These are phyloP conservation scores for Whalleya microplaca DNA, from an alignment of 2,329 filamentous ascomycete genomes.

Conservation along the genomic window DNA sequence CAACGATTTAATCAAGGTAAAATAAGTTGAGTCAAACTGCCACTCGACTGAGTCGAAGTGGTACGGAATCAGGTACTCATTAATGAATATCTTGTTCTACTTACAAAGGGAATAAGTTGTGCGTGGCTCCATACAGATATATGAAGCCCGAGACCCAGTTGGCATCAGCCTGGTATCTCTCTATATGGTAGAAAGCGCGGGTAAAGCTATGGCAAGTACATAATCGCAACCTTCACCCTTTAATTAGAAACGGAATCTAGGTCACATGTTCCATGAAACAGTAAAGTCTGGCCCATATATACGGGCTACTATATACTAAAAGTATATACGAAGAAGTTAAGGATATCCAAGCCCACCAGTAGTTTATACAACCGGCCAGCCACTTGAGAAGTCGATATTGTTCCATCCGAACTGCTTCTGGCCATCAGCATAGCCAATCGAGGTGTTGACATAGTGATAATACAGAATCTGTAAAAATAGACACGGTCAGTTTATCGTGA, in stretches of 20 bases:
- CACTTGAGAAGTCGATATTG: slow-evolving; percentile 50
- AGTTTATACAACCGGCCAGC: slow-evolving; percentile 48
- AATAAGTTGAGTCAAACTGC: no score
- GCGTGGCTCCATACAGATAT: no score
- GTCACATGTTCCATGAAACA: not conserved
- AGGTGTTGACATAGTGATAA: slow-evolving; percentile 44
- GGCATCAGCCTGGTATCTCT: no score
- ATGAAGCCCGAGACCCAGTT: no score
- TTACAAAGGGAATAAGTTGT: no score
- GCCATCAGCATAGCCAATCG: slow-evolving; percentile 39
- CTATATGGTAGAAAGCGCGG: no score
- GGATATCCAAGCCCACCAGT: not conserved
- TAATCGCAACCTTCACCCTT: no score
- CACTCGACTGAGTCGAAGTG: no score
- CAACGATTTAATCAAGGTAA: no score
- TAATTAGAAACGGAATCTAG: not conserved
- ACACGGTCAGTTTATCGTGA: not conserved
- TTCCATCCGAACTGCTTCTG: slow-evolving; percentile 58
- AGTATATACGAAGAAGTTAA: not conserved
- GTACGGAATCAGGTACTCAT: no score
- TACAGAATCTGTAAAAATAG: slow-evolving; percentile 47
- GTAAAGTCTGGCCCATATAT: not conserved
- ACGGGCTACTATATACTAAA: not conserved
- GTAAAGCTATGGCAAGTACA: no score
- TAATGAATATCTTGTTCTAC: no score